Base-by-base conservation (phyloP, 2,329 filamentous ascomycete species). In the Aureobasidium melanogenum region DNA sequence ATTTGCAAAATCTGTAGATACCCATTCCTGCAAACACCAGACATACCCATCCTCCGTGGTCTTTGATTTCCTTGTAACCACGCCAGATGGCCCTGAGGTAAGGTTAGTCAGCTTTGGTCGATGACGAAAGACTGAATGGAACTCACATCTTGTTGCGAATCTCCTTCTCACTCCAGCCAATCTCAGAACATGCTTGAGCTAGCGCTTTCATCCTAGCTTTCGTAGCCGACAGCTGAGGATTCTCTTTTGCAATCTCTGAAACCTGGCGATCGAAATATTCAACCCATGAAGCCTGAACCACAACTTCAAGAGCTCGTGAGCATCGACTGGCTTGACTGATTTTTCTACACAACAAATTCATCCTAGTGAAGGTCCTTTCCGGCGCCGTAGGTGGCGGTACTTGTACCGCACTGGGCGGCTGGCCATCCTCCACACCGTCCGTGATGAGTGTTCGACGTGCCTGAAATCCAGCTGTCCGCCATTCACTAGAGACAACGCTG, bases 1-100 rank as follows among this genome's bases (percentile, higher is more conserved):
- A 84, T 67, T 84, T 84, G 77, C 81, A 84, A 68, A 84, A 82
- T 8, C 82, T 76, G 68, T 84, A 84, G 15, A 84, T 77, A 1
- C 82, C 82, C 71, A 80, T 80, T 36, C 82, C 81, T 5, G 82
- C 78, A 64, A 84, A 84, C 1, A 83, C 77, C 3, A 84, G 73
- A 12, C 79, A 75, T 2, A 76, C 77, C 81, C 81, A 84, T 3
- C 82, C 82, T 3, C 79, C 82, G 19, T 77, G 75, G 55, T 82
- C 78, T 69, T 82, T 80, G 65, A 84, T 83, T 67, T 84, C 80
- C 64, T 81, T 78, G 67, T 84, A 84, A 12, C 82, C 81, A 57
- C 80, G 77, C 82, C 82, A 84, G 61, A 84, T 76, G 1, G 75
- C 77, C 69, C 56, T 50, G n/a, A 3, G 5, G 7, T 22, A 41